Percentiles rank a stretch among this genome's conserved stretches.
Conservation (phyloP, 2,329 filamentous ascomycete genomes). For the Beauveria sp. region DNA sequence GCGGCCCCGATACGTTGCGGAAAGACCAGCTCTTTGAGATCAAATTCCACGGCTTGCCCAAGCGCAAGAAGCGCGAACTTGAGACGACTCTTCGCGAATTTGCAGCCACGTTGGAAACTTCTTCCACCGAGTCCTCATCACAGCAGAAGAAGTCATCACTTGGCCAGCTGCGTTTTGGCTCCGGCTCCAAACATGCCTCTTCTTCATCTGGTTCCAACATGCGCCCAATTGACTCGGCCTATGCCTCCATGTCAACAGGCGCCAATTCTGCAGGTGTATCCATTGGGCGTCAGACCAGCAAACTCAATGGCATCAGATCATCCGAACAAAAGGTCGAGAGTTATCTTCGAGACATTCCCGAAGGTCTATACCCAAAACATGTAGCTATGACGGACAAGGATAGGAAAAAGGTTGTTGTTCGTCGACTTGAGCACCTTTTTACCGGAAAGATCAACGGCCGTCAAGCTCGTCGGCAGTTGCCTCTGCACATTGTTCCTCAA, state of each 20-base stretch:
- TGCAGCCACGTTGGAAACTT: constrained; percentile 52
- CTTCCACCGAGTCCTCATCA: constrained; percentile 33
- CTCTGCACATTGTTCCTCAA: constrained; percentile 12
- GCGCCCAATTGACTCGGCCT: constrained; percentile 52
- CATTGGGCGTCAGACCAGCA: constrained; percentile 25
- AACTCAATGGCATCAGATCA: constrained; percentile 27
- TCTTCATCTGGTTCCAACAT: constrained; percentile 46
- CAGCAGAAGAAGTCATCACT: constrained; percentile 32
- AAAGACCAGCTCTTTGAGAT: constrained; percentile 79
- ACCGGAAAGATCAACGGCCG: constrained; percentile 56
- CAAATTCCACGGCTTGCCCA: constrained; percentile 65
- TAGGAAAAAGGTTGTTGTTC: constrained; percentile 70
- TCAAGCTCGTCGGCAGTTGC: constrained; percentile 24
- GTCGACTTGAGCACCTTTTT: constrained; percentile 71
- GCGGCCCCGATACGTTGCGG: constrained; percentile 57
- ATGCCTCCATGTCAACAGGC: constrained; percentile 58
- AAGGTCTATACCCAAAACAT: constrained; percentile 56
- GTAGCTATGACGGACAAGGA: constrained; percentile 61
- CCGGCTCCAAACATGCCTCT: constrained; percentile 44
- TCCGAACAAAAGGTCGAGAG: constrained; percentile 56
- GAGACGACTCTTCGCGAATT: constrained; percentile 68
- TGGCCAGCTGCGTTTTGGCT: constrained; percentile 34
- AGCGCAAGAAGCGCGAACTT: constrained; percentile 66
- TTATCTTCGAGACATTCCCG: constrained; percentile 66
- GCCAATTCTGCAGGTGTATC: constrained; percentile 36